These are phyloP conservation scores for Jackrogersella multiformis DNA, from an alignment of 495 filamentous ascomycete species.

Conservation along the genomic window DNA sequence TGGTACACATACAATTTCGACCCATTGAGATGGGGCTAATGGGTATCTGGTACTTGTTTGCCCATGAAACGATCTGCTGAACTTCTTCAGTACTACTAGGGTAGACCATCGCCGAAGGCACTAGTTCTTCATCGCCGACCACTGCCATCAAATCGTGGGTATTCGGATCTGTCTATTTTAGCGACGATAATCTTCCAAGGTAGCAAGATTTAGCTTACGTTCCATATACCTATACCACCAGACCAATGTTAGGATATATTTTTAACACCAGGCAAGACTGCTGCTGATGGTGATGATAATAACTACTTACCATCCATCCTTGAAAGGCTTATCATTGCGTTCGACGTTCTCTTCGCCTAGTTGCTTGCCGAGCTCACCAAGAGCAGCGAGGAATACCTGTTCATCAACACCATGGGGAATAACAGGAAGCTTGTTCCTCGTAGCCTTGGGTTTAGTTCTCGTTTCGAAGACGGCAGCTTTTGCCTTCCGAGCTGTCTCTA, in stretches of 20 bases:
- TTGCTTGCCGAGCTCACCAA: slow-evolving; percentile 49
- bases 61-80: slow-evolving; percentile 54
- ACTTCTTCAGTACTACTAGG: slow-evolving; percentile 58
- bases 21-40: slow-evolving; percentile 65
- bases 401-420: slow-evolving; percentile 54
- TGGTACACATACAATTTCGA: slow-evolving; percentile 49
- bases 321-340: slow-evolving; percentile 57
- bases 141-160: slow-evolving; percentile 65
- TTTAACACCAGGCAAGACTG: neutral
- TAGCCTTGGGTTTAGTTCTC: slow-evolving; percentile 48
- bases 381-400: slow-evolving; percentile 51
- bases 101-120: slow-evolving; percentile 61
- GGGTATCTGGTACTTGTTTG: slow-evolving; percentile 60
- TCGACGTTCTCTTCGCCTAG: slow-evolving; percentile 56
- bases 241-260: slow-evolving; percentile 4
- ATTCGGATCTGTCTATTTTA: slow-evolving; percentile 49
- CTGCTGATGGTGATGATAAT: neutral
- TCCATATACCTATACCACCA: slow-evolving; percentile 56
- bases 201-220: slow-evolving; percentile 37
- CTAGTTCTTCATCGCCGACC: slow-evolving; percentile 61
- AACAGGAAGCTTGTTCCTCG: slow-evolving; percentile 46
- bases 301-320: slow-evolving; percentile 56
- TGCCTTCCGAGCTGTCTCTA: slow-evolving; percentile 49
- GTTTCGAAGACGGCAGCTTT: slow-evolving; percentile 52
- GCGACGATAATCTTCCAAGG: neutral